These are phyloP conservation scores for Nemania serpens DNA, from an alignment of 2,329 filamentous ascomycete genomes.

Conservation along the genomic window DNA sequence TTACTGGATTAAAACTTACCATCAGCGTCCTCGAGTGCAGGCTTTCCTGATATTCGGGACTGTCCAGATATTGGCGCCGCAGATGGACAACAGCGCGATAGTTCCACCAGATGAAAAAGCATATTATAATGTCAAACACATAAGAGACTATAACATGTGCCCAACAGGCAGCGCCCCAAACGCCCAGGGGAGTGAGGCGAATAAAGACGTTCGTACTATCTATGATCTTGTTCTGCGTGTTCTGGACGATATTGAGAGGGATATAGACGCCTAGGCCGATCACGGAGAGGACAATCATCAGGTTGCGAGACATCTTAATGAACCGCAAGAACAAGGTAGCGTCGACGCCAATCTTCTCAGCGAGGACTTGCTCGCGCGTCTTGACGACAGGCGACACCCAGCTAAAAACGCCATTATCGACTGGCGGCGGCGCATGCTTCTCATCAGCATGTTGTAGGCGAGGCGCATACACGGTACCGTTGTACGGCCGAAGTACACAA, in stretches of 20 bases:
- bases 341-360: conserved; percentile 83
- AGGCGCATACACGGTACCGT: conserved; percentile 78
- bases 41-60: conserved; percentile 82
- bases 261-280: conserved; percentile 78
- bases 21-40: conserved; percentile 74
- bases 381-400: conserved; percentile 82
- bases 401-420: conserved; percentile 81
- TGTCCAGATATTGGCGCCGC: conserved; percentile 78
- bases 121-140: conserved; percentile 74
- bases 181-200: conserved; percentile 61
- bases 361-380: conserved; percentile 76
- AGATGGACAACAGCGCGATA: conserved; percentile 73
- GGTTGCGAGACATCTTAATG: conserved; percentile 84
- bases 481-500: conserved; percentile 85
- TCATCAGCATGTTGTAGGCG: conserved; percentile 79
- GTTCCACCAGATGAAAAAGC: conserved; percentile 75
- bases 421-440: conserved; percentile 69
- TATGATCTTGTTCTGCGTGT: conserved; percentile 37
- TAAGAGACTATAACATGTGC: conserved; percentile 58
- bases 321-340: conserved; percentile 87
- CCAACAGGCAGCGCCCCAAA: conserved; percentile 59
- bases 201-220: conserved; percentile 52
- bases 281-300: conserved; percentile 74
- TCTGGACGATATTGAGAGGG: conserved; percentile 71
- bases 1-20: conserved; percentile 46